These are phyloP conservation scores for Cordia subcordata DNA, from an alignment of 257 asterid species.

Conservation along the genomic window DNA sequence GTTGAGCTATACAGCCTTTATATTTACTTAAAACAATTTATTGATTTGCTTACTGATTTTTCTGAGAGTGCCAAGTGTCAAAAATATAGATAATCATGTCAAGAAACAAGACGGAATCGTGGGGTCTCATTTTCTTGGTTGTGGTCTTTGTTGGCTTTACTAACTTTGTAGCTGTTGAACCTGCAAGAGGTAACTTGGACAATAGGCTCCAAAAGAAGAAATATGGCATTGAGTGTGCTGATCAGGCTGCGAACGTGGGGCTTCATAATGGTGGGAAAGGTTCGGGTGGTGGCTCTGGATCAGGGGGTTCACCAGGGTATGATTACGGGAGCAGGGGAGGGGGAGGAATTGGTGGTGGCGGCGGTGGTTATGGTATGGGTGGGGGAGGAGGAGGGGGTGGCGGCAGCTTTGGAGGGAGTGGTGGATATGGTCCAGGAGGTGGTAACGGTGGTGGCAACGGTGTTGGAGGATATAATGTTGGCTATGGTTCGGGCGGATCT, in stretches of 20 bases:
- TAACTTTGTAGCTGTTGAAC: slow-evolving; percentile 21
- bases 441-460: slow-evolving; percentile 12
- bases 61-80: not conserved
- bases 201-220: not conserved
- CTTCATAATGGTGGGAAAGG: not conserved
- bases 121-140: slow-evolving; percentile 30
- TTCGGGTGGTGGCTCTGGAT: slow-evolving; percentile 14
- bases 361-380: slow-evolving; percentile 8
- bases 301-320: slow-evolving; percentile 10
- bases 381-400: slow-evolving; percentile 7
- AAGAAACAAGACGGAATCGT: slow-evolving; percentile 8
- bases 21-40: not conserved
- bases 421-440: slow-evolving; percentile 6
- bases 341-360: slow-evolving; percentile 12
- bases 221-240: not conserved
- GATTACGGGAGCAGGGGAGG: slow-evolving; percentile 10
- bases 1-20: too few relatives aligned
- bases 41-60: not conserved
- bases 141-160: slow-evolving; percentile 19
- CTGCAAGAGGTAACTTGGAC: slow-evolving; percentile 12
- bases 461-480: slow-evolving; percentile 10
- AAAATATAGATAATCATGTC: slow-evolving; percentile 20
- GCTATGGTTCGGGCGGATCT: not conserved
- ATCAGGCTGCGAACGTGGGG: not conserved
- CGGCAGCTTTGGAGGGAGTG: slow-evolving; percentile 8